Base-by-base conservation (phyloP, 345 rosid species). In the Aquilaria malaccensis region DNA sequence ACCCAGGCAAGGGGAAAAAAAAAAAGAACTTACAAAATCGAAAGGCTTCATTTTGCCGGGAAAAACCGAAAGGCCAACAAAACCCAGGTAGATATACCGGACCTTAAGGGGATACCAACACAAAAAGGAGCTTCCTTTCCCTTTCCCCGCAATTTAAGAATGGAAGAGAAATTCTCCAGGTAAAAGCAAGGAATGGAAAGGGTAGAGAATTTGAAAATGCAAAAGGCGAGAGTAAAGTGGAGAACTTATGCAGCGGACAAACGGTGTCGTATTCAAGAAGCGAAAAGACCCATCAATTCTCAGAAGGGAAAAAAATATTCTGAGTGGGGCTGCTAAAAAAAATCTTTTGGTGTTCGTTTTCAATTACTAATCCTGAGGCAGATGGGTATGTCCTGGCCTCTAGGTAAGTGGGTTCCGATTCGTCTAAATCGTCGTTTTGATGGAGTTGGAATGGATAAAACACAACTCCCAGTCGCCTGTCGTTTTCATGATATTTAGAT, bases 41-140 rank as follows among this genome's bases (percentile, higher is more conserved):
- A 69, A 52, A 54, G 68, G 9, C 77, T 76, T 81, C 80, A 81
- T 81, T 13, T 56, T 65, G 64, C 46, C 56, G 52, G 63, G 15
- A 55, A 64, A 52, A 52, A 33, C 2, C 50, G 30, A 11, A 50
- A 50, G 55, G 31, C 47, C 33, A 30, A 46, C 49, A 13, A 49
- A 37, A 14, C 43, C 57, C 52, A 53, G 51, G 47, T 30, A 55
- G 32, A 9, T 10, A 7, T n/a, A 50, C 3, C 37, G 56, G 22
- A 22, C 22, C 22, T 22, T 22, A 22, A 22, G 22, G 54, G 50
- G 43, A 13, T 22, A 55, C 50, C 50, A 32, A 62, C 48, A 50
- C 32, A 6, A 46, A 56, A 53, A 50, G 13, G 53, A 65, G 56
- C 15, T 56, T 41, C 2, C 53, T 14, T 37, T 37, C 43, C 65